A percentile compares a stretch with the other conserved stretches of the same genome.
Evolutionary conservation across 352 stramenopile species (phyloP).

Genomic region (Phytophthora litchii): DNA sequence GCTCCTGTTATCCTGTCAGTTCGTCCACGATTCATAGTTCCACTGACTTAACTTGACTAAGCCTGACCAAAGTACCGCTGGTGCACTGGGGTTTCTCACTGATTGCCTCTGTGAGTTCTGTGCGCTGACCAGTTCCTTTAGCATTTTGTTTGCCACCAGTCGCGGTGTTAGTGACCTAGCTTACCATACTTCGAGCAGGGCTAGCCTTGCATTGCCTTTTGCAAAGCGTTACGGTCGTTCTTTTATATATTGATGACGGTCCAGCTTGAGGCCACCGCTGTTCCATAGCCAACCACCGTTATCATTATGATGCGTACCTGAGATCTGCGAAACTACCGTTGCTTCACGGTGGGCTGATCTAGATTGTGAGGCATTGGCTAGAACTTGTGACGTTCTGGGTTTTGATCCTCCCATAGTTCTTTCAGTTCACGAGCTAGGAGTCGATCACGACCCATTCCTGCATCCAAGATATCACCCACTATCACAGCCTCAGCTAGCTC

Average conservation of each 20-base stretch:
- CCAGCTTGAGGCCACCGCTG: too few relatives aligned
- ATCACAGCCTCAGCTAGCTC: too few relatives aligned
- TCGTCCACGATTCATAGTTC: not conserved
- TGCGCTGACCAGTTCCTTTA: not conserved
- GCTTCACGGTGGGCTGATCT: not conserved
- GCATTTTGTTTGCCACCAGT: not conserved
- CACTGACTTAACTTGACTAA: slow-evolving; percentile 3
- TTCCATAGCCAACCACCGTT: too few relatives aligned
- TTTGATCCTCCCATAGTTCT: not conserved
- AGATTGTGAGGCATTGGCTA: not conserved
- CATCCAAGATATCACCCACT: too few relatives aligned
- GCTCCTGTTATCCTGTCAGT: not conserved
- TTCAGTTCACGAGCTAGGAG: slow-evolving; percentile 8
- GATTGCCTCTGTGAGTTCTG: not conserved
- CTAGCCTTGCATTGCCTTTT: not conserved
- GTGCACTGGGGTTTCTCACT: not conserved
- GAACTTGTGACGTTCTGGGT: not conserved
- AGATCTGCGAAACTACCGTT: not conserved
- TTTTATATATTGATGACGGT: not conserved
- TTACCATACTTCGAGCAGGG: not conserved
- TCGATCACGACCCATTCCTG: too few relatives aligned
- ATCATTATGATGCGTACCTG: not conserved
- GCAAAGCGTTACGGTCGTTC: not conserved
- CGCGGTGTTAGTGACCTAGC: not conserved
- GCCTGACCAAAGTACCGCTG: not conserved